Conservation (phyloP, 306 rosid genomes). For the Alnus glutinosa region DNA sequence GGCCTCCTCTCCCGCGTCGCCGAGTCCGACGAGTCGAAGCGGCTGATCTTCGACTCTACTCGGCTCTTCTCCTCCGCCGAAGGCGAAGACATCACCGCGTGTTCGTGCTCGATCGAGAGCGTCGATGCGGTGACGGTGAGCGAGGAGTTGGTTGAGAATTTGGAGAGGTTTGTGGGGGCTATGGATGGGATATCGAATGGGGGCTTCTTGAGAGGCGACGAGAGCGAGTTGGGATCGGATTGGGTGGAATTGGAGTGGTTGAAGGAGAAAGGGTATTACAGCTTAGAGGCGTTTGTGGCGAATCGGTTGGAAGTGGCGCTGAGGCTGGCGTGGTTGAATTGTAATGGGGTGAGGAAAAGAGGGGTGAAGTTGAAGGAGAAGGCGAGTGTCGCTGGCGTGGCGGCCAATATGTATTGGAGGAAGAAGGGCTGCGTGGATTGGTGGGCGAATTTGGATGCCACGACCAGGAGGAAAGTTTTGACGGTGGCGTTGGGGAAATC, state of each 20-base stretch:
- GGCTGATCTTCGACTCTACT: constrained; percentile 39
- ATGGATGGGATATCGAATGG: constrained; percentile 72
- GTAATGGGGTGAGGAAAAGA: constrained; percentile 58
- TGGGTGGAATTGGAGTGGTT: constrained; percentile 87
- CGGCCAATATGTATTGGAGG: constrained; percentile 80
- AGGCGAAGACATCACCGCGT: constrained; percentile 52
- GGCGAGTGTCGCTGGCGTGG: constrained; percentile 43
- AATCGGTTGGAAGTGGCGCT: constrained; percentile 75
- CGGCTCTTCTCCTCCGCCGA: constrained; percentile 60
- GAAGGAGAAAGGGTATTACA: constrained; percentile 75
- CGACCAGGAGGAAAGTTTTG: constrained; percentile 47
- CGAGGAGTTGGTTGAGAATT: constrained; percentile 48
- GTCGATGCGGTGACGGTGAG: constrained; percentile 54
- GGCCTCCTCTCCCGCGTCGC: constrained; percentile 69
- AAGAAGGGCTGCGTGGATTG: constrained; percentile 88
- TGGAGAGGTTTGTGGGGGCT: constrained; percentile 52
- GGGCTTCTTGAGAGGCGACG: constrained; percentile 72
- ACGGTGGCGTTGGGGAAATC: constrained; percentile 57
- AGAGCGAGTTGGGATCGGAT: constrained; percentile 57
- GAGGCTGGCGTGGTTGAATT: constrained; percentile 79
- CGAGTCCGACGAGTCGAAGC: constrained; percentile 36
- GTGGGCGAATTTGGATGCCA: constrained; percentile 71
- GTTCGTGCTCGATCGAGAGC: constrained; percentile 48
- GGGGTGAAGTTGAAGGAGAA: constrained; percentile 86
- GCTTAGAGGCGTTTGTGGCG: constrained; percentile 70